Conservation (phyloP, 2,329 filamentous ascomycete species). For the Ciborinia camelliae region DNA sequence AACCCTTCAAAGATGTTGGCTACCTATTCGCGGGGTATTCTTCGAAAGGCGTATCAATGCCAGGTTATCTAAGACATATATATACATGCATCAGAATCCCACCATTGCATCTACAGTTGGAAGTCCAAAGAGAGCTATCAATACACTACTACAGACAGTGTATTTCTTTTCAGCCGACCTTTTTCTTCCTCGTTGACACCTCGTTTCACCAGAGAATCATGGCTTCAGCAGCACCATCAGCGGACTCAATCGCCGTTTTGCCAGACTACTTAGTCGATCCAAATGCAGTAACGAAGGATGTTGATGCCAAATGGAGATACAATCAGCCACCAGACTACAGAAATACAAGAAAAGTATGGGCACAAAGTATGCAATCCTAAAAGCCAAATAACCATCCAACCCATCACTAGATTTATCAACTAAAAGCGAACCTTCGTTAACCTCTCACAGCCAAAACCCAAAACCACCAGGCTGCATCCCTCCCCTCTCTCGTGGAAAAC, state of each 20-base stretch:
- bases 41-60: neutral
- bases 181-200: neutral
- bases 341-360: slow-evolving; percentile 58
- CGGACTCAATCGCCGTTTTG: slow-evolving; percentile 25
- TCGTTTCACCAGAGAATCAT: neutral
- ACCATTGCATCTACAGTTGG: neutral
- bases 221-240: slow-evolving; percentile 14
- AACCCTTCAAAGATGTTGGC: neutral
- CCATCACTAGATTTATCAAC: neutral
- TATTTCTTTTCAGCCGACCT: neutral
- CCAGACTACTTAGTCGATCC: slow-evolving; percentile 59
- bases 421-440: neutral
- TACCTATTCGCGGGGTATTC: neutral
- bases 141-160: neutral
- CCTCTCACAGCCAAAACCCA: slow-evolving; percentile 50
- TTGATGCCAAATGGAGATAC: slow-evolving; percentile 55
- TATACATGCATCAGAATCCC: neutral
- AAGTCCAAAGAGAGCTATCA: neutral
- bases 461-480: slow-evolving; percentile 53
- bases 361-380: slow-evolving; percentile 49
- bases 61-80: neutral
- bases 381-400: neutral
- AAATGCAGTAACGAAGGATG: slow-evolving; percentile 55
- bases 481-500: slow-evolving; percentile 62
- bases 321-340: slow-evolving; percentile 60